Percentiles rank a stretch among this genome's conserved stretches.
phyloP scores from a whole-genome alignment of 345 rosid species.

The Lepidium africanum region DNA sequence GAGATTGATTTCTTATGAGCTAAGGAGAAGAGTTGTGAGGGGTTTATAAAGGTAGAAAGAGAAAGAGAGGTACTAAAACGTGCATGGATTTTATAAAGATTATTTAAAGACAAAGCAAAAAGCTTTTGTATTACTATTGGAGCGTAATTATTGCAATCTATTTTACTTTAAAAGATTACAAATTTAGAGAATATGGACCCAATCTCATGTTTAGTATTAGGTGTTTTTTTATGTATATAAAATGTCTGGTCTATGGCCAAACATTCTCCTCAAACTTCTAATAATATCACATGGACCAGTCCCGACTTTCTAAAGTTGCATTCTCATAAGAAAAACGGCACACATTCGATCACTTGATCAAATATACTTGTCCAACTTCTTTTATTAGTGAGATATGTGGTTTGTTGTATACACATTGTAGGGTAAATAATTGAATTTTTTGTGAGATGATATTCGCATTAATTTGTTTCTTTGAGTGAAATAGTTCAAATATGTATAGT shows the following conservation, averaged over 20 bases:
- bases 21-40: conserved; percentile 17
- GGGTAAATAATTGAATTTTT: too few relatives aligned
- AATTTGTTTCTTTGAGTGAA: neutral
- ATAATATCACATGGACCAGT: too few relatives aligned
- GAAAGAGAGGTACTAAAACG: conserved; percentile 14
- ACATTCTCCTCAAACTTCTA: too few relatives aligned
- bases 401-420: too few relatives aligned
- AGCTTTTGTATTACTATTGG: neutral
- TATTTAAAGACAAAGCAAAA: conserved; percentile 16
- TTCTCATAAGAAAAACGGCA: too few relatives aligned
- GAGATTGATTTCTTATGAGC: conserved; percentile 26
- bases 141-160: conserved; percentile 15
- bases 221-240: neutral
- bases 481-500: neutral
- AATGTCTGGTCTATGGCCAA: too few relatives aligned
- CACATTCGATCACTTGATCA: too few relatives aligned
- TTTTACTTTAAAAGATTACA: conserved; percentile 5
- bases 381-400: too few relatives aligned
- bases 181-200: neutral
- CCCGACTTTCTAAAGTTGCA: too few relatives aligned
- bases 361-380: too few relatives aligned
- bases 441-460: too few relatives aligned
- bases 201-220: neutral
- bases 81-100: conserved; percentile 17
- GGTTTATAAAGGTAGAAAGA: conserved; percentile 34